A percentile compares a stretch with the other conserved stretches of the same genome.
These are phyloP conservation scores for Biscutella laevigata DNA, from an alignment of 441 rosid genomes.

Conservation along the genomic window DNA sequence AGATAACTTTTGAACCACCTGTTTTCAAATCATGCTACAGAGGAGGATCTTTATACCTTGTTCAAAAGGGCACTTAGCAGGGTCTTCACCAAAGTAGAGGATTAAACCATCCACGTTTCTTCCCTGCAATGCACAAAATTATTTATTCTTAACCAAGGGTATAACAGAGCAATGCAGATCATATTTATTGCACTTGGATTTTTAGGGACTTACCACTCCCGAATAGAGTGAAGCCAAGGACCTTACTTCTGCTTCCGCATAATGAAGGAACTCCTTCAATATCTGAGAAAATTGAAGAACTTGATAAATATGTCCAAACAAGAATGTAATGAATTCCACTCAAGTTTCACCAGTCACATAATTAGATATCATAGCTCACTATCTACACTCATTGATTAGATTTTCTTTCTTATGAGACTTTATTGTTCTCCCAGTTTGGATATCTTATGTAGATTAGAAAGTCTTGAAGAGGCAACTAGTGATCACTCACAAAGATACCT, in stretches of 20 bases:
- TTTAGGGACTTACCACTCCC: constrained; percentile 53
- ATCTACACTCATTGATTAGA: neutral
- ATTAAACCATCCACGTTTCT: constrained; percentile 81
- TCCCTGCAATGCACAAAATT: constrained; percentile 43
- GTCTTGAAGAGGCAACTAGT: neutral
- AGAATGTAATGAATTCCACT: neutral
- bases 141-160: neutral
- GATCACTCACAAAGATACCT: constrained; percentile 36
- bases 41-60: constrained; percentile 48
- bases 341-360: neutral
- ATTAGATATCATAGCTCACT: neutral
- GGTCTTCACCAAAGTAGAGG: constrained; percentile 96
- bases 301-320: neutral
- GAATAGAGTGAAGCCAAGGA: constrained; percentile 77
- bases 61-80: constrained; percentile 83
- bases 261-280: constrained; percentile 63
- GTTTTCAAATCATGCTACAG: neutral
- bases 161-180: neutral
- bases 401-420: neutral
- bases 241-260: constrained; percentile 85
- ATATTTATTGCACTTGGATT: constrained; percentile 2
- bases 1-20: neutral
- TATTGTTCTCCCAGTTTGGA: neutral
- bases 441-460: neutral
- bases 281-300: constrained; percentile 30